A percentile compares a stretch with the other conserved stretches of the same genome.
Evolutionary conservation across 768 basidiomycete species (phyloP).

Genomic region (Boletus huronensis): DNA sequence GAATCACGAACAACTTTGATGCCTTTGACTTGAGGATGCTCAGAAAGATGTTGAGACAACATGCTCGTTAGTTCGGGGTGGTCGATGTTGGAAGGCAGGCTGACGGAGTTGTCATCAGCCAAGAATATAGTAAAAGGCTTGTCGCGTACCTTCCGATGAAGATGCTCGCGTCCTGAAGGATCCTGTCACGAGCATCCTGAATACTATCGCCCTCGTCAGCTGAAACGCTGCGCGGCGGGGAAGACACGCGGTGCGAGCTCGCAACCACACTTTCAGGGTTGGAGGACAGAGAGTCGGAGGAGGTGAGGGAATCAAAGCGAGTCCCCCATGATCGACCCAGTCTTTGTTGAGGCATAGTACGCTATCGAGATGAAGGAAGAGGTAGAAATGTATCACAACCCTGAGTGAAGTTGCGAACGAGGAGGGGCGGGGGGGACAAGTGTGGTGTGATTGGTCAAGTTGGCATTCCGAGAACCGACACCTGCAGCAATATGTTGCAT

Average conservation of each 20-base stretch:
- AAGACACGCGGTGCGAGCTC: constrained; percentile 7
- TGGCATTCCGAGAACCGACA: constrained; percentile 20
- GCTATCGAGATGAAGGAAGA: constrained; percentile 14
- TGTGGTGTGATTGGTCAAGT: constrained; percentile 16
- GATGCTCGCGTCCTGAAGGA: constrained; percentile 73
- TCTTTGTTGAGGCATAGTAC: constrained; percentile 45
- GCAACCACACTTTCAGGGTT: constrained; percentile 22
- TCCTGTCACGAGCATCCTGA: constrained; percentile 40
- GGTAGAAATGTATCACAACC: constrained; percentile 18
- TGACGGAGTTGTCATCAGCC: constrained; percentile 29
- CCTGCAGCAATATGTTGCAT: constrained; percentile 17
- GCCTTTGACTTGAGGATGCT: constrained; percentile 59
- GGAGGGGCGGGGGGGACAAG: constrained; percentile 4
- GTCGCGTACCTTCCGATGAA: constrained; percentile 76
- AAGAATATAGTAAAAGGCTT: background rate
- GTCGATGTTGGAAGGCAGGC: constrained; percentile 68
- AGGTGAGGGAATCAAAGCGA: constrained; percentile 63
- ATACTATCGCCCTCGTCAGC: constrained; percentile 31
- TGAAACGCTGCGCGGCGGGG: constrained; percentile 14
- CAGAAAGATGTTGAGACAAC: constrained; percentile 64
- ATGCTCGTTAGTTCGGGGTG: constrained; percentile 56
- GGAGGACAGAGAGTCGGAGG: constrained; percentile 46
- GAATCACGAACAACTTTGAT: constrained; percentile 72
- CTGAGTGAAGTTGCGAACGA: constrained; percentile 3
- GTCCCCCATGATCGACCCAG: constrained; percentile 62